Base-by-base conservation (phyloP, 176 grass and related monocot species). In the Cenchrus purpureus region DNA sequence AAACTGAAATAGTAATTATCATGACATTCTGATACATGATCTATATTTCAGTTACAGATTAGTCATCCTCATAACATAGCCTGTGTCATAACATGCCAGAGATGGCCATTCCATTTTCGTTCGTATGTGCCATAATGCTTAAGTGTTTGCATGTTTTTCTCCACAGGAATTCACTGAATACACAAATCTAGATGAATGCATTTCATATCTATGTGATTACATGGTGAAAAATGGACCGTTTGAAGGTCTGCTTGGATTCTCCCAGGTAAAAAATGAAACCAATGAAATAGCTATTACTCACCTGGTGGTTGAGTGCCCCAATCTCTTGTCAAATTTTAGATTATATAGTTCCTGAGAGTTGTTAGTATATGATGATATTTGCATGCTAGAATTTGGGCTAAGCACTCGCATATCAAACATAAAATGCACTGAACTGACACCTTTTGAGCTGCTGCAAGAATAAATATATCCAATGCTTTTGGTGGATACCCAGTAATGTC, bases 221-320 rank as follows among this genome's bases (percentile, higher is more conserved):
- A 95, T 98, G 45, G 87, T 79, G 42, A 93, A 91, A 63, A 95
- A 95, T 55, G 93, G 93, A 15, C 95, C 95, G 59, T 95, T 98
- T 20, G 87, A 95, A 10, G 91, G 93, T 56, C 59, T 98, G 14
- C 89, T 98, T 73, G 95, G 95, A 43, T 98, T 98, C 91, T 95
- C 93, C 45, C 95, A 98, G 95, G 95, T 97, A 87, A 76, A 56
- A 56, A 48, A 16, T 40, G 40, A 22, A 59, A 66, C 68, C 34
- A 22, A 17, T 22, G 37, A 73, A 65, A 7, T 28, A 50, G 42
- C 61, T 78, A 50, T 42, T 51, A 50, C 34, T 37, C 22, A 68
- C 12, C 15, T 49, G 29, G 58, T 6, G 65, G 4, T 51, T 51
- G 4, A 81, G 1, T 10, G 12, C 22, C 0, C 12, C 9, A 1